Base-by-base conservation (phyloP, 805 yeast species). In the Ogataea minuta region DNA sequence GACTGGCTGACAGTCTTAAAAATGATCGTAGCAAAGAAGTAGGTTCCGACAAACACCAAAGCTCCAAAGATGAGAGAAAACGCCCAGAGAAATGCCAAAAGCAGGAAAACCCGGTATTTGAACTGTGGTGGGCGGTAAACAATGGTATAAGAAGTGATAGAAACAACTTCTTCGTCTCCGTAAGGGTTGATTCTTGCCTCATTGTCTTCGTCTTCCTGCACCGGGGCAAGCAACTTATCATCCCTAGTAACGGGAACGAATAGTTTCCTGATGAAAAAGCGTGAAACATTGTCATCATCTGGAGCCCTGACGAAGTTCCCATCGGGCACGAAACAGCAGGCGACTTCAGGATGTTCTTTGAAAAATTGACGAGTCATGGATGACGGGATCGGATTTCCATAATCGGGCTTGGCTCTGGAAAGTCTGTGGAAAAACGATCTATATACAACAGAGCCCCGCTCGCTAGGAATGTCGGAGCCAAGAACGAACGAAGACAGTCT, bases 231-330 rank as follows among this genome's bases (percentile, higher is more conserved):
- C 10, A 84, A 70, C 34, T 74, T 68, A 57, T 90, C 95, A 49
- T 80, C 83, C 49, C 78, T 81, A 1, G 95, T 85, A 2, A 91
- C 97, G 0, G 88, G 77, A 1, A 85, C 82, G 64, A 93, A 93
- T 41, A 89, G 63, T 32, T 76, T 73, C 49, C 76, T 77, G 23
- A 81, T 75, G 47, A 71, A 79, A 33, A 72, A 74, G 41, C 88
- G 67, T 0, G 91, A 77, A 14, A 83, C 79, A 11, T 80, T 81
- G 56, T 90, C 97, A 48, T 76, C 76, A 43, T 78, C 82, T 1
- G 99, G 99, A 1, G 89, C 99, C 41, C 98, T 76, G 23, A 90
- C 77, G 53, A 76, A 83, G 32, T 69, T 67, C 3, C 99, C 99
- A 59, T 86, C 83, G 0, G 90, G 90, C 6, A 86, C 78, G 55